phyloP scores from a whole-genome alignment of 23 red algal genomes.

The Gracilariopsis chorda region DNA sequence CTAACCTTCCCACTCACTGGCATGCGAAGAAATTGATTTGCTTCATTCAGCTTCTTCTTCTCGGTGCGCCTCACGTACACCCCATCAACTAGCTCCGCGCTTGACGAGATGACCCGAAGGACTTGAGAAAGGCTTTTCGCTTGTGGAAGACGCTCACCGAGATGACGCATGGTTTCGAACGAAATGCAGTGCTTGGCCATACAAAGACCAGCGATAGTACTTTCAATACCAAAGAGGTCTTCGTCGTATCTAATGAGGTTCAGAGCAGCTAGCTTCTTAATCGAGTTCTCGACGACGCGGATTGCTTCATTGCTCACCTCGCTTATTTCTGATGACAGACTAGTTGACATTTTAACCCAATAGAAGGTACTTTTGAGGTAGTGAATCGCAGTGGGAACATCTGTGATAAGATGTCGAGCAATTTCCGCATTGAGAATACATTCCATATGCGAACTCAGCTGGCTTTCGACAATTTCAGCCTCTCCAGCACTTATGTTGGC shows the following conservation, averaged over 20 bases:
- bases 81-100: slow-evolving; percentile 15
- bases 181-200: slow-evolving; percentile 60
- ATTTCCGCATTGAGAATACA: slow-evolving; percentile 75
- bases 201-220: not conserved
- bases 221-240: slow-evolving; percentile 20
- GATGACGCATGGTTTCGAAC: slow-evolving; percentile 27
- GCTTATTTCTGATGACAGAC: not conserved
- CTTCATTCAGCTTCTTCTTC: slow-evolving; percentile 50
- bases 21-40: slow-evolving; percentile 46
- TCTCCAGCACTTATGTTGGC: slow-evolving; percentile 5
- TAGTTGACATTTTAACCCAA: slow-evolving; percentile 30
- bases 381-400: slow-evolving; percentile 34
- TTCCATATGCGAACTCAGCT: slow-evolving; percentile 4
- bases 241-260: slow-evolving; percentile 50
- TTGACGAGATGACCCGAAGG: slow-evolving; percentile 12
- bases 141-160: slow-evolving; percentile 5
- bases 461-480: slow-evolving; percentile 31
- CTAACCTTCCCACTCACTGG: slow-evolving; percentile 54
- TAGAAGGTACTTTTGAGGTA: slow-evolving; percentile 65
- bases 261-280: slow-evolving; percentile 18
- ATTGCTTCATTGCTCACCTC: not conserved
- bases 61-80: slow-evolving; percentile 41
- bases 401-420: slow-evolving; percentile 64
- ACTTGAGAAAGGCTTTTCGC: slow-evolving; percentile 21
- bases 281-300: not conserved